Evolutionary conservation across 768 basidiomycete species (phyloP).

Genomic region (Leccinum fibrillosum): DNA sequence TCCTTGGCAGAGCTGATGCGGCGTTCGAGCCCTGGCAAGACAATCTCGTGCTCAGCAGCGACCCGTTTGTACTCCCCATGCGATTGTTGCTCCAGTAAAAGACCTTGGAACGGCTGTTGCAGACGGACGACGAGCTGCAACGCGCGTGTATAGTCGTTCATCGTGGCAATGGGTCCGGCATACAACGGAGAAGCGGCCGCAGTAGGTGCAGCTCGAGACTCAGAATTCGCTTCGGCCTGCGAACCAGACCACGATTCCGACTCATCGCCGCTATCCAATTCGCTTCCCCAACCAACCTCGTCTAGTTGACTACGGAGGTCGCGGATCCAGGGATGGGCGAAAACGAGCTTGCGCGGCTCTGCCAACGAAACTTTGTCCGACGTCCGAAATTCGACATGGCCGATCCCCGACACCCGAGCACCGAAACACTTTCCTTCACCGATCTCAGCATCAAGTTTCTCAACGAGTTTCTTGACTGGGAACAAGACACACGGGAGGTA

Average conservation of each 20-base stretch:
- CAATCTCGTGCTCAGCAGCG: too few species aligned
- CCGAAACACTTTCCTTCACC: too few species aligned
- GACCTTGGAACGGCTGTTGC: too few species aligned
- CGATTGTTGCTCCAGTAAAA: too few species aligned
- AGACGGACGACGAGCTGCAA: conserved; percentile 3
- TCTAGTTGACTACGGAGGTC: background rate
- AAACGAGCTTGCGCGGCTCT: background rate
- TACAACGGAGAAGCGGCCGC: background rate
- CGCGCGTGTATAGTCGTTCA: background rate
- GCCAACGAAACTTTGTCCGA: background rate
- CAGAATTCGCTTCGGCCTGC: background rate
- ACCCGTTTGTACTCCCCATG: too few species aligned
- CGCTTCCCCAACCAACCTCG: background rate
- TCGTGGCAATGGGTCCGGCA: too few species aligned
- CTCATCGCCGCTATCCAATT: background rate
- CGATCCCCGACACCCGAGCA: too few species aligned
- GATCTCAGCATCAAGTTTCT: too few species aligned
- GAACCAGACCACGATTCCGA: background rate
- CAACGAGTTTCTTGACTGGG: too few species aligned
- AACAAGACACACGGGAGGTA: too few species aligned
- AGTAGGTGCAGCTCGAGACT: background rate
- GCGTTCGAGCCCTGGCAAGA: too few species aligned
- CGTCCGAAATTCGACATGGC: background rate
- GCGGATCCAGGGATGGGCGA: conserved; percentile 14
- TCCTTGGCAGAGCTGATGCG: too few species aligned